These are phyloP conservation scores for Trichoderma harzianum DNA, from an alignment of 2,329 filamentous ascomycete genomes.

Conservation along the genomic window DNA sequence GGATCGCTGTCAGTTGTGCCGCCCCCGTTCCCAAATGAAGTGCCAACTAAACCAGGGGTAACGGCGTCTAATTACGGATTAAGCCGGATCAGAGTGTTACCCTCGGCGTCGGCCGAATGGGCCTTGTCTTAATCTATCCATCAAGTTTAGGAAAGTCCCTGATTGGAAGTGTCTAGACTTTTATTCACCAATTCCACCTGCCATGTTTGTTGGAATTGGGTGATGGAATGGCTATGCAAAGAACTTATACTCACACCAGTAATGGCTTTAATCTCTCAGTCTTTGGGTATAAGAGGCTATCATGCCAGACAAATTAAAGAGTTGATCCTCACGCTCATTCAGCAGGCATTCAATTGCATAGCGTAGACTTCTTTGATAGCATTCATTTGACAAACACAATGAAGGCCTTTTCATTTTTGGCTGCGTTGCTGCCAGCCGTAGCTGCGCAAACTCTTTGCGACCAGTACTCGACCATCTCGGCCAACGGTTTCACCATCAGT, in stretches of 20 bases:
- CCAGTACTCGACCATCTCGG: slow-evolving; percentile 25
- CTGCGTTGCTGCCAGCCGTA: neutral
- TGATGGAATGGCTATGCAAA: neutral
- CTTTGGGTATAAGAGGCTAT: neutral
- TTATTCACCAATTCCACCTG: neutral
- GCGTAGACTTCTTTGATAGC: neutral
- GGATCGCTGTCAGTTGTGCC: neutral
- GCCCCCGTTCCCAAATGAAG: neutral
- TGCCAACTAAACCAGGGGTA: neutral
- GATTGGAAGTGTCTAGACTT: neutral
- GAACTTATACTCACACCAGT: neutral
- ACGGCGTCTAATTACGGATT: neutral
- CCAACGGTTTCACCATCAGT: slow-evolving; percentile 28
- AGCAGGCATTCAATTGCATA: neutral
- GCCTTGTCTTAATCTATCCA: neutral
- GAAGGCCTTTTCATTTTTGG: neutral
- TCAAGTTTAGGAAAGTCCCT: neutral
- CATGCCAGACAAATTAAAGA: neutral
- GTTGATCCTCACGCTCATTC: neutral
- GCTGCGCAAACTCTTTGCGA: slow-evolving; percentile 23
- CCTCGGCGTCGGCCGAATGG: neutral
- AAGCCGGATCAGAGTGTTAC: neutral
- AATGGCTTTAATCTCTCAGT: neutral
- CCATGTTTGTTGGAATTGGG: neutral
- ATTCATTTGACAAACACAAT: neutral